Base-by-base conservation (phyloP, 2,329 filamentous ascomycete species). In the Fusarium floridanum region DNA sequence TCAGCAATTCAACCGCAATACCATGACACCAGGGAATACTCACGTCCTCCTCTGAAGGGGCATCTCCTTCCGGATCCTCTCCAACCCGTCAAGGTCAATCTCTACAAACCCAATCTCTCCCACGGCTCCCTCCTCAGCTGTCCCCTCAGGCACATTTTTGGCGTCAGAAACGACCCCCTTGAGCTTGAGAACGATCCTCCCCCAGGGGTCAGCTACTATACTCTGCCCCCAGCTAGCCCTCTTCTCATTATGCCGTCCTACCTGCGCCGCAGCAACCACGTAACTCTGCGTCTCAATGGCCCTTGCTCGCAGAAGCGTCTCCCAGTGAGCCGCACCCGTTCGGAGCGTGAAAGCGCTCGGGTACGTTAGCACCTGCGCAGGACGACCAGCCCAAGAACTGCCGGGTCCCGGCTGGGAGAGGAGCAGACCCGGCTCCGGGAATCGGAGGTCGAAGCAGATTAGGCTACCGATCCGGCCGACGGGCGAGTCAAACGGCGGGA, bases 401-500 rank as follows among this genome's bases (percentile, higher is more conserved):
- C 45, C 45, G 7, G 80, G 64, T 1, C 78, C 77, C 0, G 84
- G 84, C 65, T 85, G 84, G 8, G 90, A 89, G 20, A 97, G 87
- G 2, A 90, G 87, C 11, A 97, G 82, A 0, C 91, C 89, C 10
- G 93, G 89, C 80, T 97, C 94, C 0, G 95, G 90, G 80, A 97
- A 97, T 1, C 95, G 91, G 72, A 98, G 84, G 84, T 98, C 96
- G 82, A 98, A 98, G 84, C 96, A 98, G 71, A 98, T 97, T 64
- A 93, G 88, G 71, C 93, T 87, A 22, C 95, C 96, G 22, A 98
- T 87, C 39, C 90, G 91, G 16, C 95, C 95, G 12, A 97, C 81
- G 0, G 90, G 84, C 0, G 92, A 94, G n/a, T 90, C 84, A 78
- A 97, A 95, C 0, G 95, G 95, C 4, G 90, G 82, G 1, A 91